Conservation (phyloP, 2,329 filamentous ascomycete species). For the Colletotrichum gloeosporioides region DNA sequence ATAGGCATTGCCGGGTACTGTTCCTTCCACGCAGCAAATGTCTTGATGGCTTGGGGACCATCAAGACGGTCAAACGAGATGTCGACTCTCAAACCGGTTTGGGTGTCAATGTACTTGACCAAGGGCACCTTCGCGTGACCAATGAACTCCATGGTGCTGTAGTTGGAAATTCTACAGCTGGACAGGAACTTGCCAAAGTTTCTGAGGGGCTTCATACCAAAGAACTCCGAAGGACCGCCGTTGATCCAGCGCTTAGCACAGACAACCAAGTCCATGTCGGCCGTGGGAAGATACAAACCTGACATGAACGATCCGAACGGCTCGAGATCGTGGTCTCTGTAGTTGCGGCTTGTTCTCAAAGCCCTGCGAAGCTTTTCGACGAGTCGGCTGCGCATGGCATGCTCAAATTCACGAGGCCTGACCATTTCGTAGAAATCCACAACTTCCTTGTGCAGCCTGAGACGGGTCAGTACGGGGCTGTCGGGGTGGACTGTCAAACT, state of each 20-base stretch:
- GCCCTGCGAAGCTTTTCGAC: conserved; percentile 70
- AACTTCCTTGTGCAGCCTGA: conserved; percentile 86
- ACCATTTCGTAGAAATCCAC: conserved; percentile 89
- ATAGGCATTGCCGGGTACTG: conserved; percentile 85
- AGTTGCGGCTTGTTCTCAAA: conserved; percentile 59
- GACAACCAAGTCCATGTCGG: conserved; percentile 93
- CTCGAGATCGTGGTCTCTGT: conserved; percentile 67
- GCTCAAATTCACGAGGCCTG: conserved; percentile 77
- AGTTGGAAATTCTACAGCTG: conserved; percentile 59
- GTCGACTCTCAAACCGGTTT: conserved; percentile 84
- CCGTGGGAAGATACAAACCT: conserved; percentile 72
- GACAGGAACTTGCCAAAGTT: conserved; percentile 68
- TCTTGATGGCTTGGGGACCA: conserved; percentile 80
- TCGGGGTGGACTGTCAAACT: conserved; percentile 26
- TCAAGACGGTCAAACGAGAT: conserved; percentile 93
- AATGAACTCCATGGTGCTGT: conserved; percentile 70
- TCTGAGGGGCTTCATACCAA: conserved; percentile 62
- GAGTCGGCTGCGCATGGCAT: conserved; percentile 74
- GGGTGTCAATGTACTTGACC: conserved; percentile 84
- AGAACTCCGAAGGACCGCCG: conserved; percentile 52
- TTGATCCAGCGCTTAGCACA: conserved; percentile 50
- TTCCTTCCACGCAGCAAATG: conserved; percentile 80
- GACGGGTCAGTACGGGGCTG: not conserved
- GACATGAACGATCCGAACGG: conserved; percentile 96
- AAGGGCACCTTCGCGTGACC: conserved; percentile 83